Conservation (phyloP, 108 stramenopile genomes). For the Aurantiochytrium sp. region DNA sequence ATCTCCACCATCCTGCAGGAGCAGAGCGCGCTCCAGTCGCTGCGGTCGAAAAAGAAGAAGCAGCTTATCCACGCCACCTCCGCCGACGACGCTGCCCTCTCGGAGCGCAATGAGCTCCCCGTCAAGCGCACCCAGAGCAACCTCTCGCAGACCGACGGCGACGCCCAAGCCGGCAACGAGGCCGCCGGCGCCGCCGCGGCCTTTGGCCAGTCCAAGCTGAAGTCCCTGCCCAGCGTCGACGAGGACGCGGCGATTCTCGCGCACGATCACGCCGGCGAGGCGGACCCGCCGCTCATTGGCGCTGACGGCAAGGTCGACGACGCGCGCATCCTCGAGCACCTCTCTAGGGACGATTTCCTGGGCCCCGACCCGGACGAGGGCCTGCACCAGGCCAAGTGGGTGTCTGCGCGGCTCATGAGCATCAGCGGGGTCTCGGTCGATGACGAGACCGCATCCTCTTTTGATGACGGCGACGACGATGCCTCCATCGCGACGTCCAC, state of each 20-base stretch:
- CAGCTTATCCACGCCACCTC: not conserved
- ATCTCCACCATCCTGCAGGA: not conserved
- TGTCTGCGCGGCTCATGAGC: not conserved
- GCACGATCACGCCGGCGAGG: not conserved
- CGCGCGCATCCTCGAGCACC: not conserved
- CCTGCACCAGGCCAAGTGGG: not conserved
- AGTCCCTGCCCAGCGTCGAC: not conserved
- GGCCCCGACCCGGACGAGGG: not conserved
- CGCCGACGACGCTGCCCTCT: not conserved
- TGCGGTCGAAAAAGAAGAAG: constrained; percentile 12
- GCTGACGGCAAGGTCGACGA: too few relatives aligned
- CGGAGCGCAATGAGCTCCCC: not conserved
- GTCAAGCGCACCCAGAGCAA: not conserved
- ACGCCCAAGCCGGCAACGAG: not conserved
- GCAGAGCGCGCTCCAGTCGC: not conserved
- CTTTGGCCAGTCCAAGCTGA: not conserved
- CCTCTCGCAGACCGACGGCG: not conserved
- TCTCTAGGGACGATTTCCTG: not conserved
- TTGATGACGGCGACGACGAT: too few relatives aligned
- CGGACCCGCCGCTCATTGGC: too few relatives aligned
- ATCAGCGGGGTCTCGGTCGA: not conserved
- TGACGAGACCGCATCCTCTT: not conserved
- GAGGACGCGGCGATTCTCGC: not conserved
- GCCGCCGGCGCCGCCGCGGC: not conserved
- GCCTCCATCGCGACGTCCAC: too few relatives aligned